These are phyloP conservation scores for Solanum peruvianum DNA, from an alignment of 257 asterid species.

Conservation along the genomic window DNA sequence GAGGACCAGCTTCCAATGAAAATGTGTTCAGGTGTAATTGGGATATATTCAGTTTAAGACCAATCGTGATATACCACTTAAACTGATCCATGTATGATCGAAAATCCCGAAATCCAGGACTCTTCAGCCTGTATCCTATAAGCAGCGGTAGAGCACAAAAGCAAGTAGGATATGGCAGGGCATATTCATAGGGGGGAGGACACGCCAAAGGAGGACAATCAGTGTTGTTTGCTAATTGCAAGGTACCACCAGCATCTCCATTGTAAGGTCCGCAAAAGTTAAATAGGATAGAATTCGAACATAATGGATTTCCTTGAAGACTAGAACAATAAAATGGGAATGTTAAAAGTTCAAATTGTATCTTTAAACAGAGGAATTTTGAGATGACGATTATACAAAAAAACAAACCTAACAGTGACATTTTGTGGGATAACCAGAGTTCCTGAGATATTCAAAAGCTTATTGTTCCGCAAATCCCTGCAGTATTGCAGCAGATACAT, in stretches of 20 bases:
- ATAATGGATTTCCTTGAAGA: constrained; percentile 75
- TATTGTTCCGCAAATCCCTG: constrained; percentile 76
- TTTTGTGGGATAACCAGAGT: constrained; percentile 27
- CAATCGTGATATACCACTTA: constrained; percentile 42
- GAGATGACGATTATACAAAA: neutral
- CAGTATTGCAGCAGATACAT: constrained; percentile 6
- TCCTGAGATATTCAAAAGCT: constrained; percentile 51
- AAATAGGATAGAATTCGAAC: constrained; percentile 19
- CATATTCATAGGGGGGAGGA: constrained; percentile 50
- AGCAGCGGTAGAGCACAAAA: constrained; percentile 73
- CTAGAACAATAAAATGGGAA: constrained; percentile 16
- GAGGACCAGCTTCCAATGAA: constrained; percentile 73
- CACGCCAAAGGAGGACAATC: constrained; percentile 39
- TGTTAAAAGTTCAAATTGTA: neutral
- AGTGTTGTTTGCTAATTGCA: constrained; percentile 11
- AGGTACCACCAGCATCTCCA: constrained; percentile 18
- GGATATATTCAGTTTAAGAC: constrained; percentile 39
- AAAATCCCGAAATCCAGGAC: constrained; percentile 83
- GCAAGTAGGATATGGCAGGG: constrained; percentile 53
- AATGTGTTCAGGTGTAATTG: constrained; percentile 51
- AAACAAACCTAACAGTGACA: constrained; percentile 63
- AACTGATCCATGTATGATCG: constrained; percentile 39
- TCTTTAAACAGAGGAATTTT: neutral
- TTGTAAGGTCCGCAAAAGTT: constrained; percentile 46
- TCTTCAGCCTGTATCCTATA: constrained; percentile 81